Conservation (phyloP, 257 asterid genomes). For the Nicotiana tomentosiformis region DNA sequence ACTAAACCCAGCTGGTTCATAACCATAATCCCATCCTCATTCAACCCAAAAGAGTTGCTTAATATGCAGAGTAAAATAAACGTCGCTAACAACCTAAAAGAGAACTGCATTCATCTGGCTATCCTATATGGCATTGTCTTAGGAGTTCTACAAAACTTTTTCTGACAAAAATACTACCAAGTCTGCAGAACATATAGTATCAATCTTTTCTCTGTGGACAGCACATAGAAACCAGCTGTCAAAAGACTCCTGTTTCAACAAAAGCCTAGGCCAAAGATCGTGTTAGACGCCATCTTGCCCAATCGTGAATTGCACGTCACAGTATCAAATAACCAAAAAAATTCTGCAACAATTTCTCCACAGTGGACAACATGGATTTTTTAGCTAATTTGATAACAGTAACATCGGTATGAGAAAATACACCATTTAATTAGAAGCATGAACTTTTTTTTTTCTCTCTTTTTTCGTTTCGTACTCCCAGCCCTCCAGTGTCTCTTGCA, state of each 20-base stretch:
- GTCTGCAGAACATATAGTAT: not conserved
- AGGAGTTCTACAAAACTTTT: not conserved
- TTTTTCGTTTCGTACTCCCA: not conserved
- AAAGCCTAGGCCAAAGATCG: no score
- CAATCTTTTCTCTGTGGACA: not conserved
- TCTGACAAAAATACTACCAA: not conserved
- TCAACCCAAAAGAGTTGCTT: not conserved
- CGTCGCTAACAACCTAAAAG: not conserved
- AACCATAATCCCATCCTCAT: not conserved
- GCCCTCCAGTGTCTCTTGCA: not conserved
- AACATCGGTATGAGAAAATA: not conserved
- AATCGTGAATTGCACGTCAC: not conserved
- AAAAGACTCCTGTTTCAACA: not conserved
- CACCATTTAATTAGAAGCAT: not conserved
- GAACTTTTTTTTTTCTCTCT: not conserved
- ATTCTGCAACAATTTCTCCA: not conserved
- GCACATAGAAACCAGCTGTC: not conserved
- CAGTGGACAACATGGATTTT: not conserved
- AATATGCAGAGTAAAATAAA: not conserved
- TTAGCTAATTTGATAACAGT: not conserved
- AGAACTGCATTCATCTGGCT: not conserved
- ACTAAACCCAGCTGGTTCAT: not conserved
- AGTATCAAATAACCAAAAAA: not conserved
- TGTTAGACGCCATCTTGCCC: not conserved
- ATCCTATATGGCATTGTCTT: not conserved